Conservation (phyloP, 192 early-diverging fungal genomes). For the Kickxella alabastrina region DNA sequence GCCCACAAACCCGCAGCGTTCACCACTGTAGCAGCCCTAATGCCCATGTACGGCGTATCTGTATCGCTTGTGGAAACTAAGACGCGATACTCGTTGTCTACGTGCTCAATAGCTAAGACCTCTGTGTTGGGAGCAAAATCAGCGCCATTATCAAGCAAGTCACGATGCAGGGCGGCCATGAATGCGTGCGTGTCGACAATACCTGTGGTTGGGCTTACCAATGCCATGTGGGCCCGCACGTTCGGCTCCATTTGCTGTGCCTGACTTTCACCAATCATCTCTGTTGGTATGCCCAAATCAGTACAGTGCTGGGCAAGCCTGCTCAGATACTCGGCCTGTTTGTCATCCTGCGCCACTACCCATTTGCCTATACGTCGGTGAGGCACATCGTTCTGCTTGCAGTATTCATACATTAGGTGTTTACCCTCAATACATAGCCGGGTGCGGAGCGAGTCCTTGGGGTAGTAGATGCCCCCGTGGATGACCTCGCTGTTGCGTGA, state of each 20-base stretch:
- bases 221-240: constrained; percentile 54
- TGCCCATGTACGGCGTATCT: constrained; percentile 35
- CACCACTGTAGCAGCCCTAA: constrained; percentile 61
- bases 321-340: constrained; percentile 56
- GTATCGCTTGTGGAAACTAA: constrained; percentile 51
- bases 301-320: constrained; percentile 56
- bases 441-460: constrained; percentile 68
- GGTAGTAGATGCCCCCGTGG: constrained; percentile 85
- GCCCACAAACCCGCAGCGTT: constrained; percentile 76
- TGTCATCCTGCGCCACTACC: constrained; percentile 63
- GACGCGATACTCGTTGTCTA: constrained; percentile 47
- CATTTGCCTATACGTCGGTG: constrained; percentile 65
- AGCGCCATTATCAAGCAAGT: constrained; percentile 52
- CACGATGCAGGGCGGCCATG: constrained; percentile 60
- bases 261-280: constrained; percentile 46
- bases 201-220: constrained; percentile 71
- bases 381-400: constrained; percentile 52
- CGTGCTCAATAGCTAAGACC: constrained; percentile 45
- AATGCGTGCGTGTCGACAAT: constrained; percentile 75
- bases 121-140: constrained; percentile 54
- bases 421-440: constrained; percentile 74
- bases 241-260: constrained; percentile 56
- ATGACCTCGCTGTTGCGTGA: constrained; percentile 88
- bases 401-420: constrained; percentile 62
- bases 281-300: constrained; percentile 52